Percentiles rank a stretch among this genome's conserved stretches.
These are phyloP conservation scores for Podila epigama DNA, from an alignment of 192 early-diverging fungal species.

Conservation along the genomic window DNA sequence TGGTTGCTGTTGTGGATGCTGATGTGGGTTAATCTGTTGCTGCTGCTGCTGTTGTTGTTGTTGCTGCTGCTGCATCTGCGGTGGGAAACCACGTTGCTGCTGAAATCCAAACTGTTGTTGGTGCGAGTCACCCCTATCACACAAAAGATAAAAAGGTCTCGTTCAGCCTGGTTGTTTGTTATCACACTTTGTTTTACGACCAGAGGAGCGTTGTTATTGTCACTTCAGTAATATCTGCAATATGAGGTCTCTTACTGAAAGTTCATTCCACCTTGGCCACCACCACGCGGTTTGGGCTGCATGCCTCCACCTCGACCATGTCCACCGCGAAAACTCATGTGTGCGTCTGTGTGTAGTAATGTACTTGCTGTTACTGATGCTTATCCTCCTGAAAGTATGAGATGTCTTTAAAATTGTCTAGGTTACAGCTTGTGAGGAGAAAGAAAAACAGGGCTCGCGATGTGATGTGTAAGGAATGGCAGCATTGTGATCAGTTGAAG, in stretches of 20 bases:
- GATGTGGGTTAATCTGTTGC: constrained; percentile 1
- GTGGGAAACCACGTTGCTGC: constrained; percentile 28
- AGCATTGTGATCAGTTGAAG: no score
- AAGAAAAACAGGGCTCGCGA: no score
- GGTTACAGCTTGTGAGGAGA: no score
- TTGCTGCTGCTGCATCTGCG: constrained; percentile 22
- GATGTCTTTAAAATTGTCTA: no score
- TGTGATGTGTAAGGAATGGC: no score
- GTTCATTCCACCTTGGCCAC: constrained; percentile 32
- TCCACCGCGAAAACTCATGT: constrained; percentile 11
- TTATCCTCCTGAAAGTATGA: neutral
- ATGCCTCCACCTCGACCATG: constrained; percentile 42
- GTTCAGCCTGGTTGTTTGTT: no score
- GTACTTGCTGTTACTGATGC: no score
- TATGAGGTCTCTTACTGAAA: constrained; percentile 17
- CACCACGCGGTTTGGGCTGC: constrained; percentile 26
- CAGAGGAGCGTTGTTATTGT: neutral
- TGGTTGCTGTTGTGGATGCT: constrained; percentile 20
- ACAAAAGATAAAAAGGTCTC: no score
- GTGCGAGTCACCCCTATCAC: constrained; percentile 28
- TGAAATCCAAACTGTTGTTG: constrained; percentile 34
- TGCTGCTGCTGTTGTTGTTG: no score
- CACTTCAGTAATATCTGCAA: no score
- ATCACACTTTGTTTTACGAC: no score
- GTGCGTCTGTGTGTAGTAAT: neutral